Evolutionary conservation across 768 basidiomycete genomes (phyloP).

Genomic region (Tricholoma sp.): DNA sequence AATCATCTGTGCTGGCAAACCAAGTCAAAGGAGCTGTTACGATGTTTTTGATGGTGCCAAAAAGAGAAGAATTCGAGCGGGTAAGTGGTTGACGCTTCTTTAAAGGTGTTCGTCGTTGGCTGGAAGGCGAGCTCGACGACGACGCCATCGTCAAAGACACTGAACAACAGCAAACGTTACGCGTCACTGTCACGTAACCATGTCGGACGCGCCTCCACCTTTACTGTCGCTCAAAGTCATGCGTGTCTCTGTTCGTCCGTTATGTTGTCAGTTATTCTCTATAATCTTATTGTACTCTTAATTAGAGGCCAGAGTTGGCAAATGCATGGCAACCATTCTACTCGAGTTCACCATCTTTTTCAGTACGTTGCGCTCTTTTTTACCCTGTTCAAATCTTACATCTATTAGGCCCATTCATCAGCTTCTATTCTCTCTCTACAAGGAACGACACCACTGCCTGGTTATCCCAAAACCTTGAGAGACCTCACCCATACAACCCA

Average conservation of each 20-base stretch:
- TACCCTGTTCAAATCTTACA: conserved; percentile 1
- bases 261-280: background rate
- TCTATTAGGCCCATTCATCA: conserved; percentile 57
- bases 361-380: conserved; percentile 33
- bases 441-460: conserved; percentile 60
- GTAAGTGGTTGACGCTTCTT: conserved; percentile 32
- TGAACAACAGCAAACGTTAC: conserved; percentile 24
- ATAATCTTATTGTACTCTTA: background rate
- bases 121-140: conserved; percentile 27
- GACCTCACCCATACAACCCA: conserved; percentile 78
- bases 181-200: conserved; percentile 9
- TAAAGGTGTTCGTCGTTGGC: conserved; percentile 22
- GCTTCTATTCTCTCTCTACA: conserved; percentile 75
- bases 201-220: conserved; percentile 55
- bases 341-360: conserved; percentile 76
- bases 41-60: conserved; percentile 60
- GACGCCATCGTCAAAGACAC: conserved; percentile 28
- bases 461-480: conserved; percentile 78
- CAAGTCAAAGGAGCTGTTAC: conserved; percentile 63
- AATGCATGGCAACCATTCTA: conserved; percentile 85
- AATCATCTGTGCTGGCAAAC: conserved; percentile 45
- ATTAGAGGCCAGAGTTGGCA: conserved; percentile 69
- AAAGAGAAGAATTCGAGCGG: conserved; percentile 53
- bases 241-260: conserved; percentile 72
- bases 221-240: conserved; percentile 80